A percentile compares a stretch with the other conserved stretches of the same genome.
Conservation (phyloP, 2,329 filamentous ascomycete species). For the Paraphaeosphaeria minitans region DNA sequence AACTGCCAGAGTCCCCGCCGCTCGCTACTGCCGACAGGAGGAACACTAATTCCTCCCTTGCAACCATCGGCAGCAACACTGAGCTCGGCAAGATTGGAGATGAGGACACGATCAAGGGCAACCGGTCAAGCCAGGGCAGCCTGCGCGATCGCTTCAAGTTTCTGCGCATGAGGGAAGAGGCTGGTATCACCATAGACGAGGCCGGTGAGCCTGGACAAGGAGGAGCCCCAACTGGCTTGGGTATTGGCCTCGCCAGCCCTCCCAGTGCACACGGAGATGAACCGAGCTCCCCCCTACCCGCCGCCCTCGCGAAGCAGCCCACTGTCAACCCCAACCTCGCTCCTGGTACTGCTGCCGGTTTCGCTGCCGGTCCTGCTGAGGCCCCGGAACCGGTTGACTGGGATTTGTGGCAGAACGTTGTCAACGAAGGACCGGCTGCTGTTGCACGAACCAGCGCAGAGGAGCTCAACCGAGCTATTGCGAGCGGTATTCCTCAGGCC, state of each 20-base stretch:
- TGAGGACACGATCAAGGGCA: constrained; percentile 37
- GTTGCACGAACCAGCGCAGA: constrained; percentile 86
- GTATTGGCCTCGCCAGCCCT: constrained; percentile 55
- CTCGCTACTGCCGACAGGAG: constrained; percentile 60
- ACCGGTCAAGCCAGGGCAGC: constrained; percentile 47
- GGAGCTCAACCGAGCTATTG: constrained; percentile 88
- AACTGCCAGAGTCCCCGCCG: constrained; percentile 63
- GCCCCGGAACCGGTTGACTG: constrained; percentile 80
- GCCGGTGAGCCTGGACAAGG: constrained; percentile 54
- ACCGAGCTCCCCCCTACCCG: constrained; percentile 35
- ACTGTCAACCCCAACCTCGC: constrained; percentile 73
- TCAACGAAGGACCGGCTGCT: constrained; percentile 90
- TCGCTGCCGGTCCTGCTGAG: constrained; percentile 76
- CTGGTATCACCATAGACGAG: constrained; percentile 43
- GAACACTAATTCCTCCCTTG: constrained; percentile 80
- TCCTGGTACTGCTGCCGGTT: constrained; percentile 83
- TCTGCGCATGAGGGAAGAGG: constrained; percentile 53
- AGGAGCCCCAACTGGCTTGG: constrained; percentile 44
- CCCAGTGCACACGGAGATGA: constrained; percentile 49
- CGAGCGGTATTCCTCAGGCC: constrained; percentile 89
- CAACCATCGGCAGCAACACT: constrained; percentile 78
- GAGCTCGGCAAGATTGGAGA: constrained; percentile 80
- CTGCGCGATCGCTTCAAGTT: constrained; percentile 55
- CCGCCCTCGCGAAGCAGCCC: constrained; percentile 57
- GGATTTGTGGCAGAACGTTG: constrained; percentile 96